phyloP scores from a whole-genome alignment of 2,329 filamentous ascomycete species.

The Pyricularia grisea region DNA sequence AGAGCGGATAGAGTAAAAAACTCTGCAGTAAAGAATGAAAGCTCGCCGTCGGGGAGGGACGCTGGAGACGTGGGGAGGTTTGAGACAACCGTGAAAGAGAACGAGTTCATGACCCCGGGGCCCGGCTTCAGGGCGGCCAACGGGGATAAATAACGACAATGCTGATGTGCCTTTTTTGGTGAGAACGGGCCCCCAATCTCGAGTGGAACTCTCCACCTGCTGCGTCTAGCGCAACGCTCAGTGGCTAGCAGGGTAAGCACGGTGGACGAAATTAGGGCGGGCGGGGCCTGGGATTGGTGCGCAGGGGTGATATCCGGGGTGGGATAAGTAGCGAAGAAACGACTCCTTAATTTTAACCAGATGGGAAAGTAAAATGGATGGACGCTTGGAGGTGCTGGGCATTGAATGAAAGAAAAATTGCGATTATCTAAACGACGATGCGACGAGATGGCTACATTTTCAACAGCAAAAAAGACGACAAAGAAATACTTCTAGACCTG shows the following conservation, averaged over 20 bases:
- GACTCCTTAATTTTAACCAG: not conserved
- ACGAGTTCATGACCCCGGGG: not conserved
- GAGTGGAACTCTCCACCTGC: not conserved
- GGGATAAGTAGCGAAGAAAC: not conserved
- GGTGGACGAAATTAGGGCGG: not conserved
- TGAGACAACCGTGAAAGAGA: not conserved
- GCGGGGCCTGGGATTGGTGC: not conserved
- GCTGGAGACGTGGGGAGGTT: conserved; percentile 1
- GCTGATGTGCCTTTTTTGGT: not conserved
- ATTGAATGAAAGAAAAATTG: not conserved
- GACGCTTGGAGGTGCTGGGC: not conserved
- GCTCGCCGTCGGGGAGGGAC: not conserved
- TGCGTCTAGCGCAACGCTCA: not conserved
- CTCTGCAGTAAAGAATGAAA: conserved; percentile 1
- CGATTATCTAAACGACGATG: not conserved
- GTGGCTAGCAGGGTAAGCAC: not conserved
- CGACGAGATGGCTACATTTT: not conserved
- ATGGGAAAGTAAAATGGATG: not conserved
- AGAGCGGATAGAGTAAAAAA: conserved; percentile 2
- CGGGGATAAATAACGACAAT: not conserved
- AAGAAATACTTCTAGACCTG: not conserved
- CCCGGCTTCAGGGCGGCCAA: not conserved
- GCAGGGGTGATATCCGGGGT: not conserved
- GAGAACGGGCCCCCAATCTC: not conserved
- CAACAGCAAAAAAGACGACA: not conserved